phyloP scores from a whole-genome alignment of 257 asterid genomes.

The Nicotiana sylvestris region DNA sequence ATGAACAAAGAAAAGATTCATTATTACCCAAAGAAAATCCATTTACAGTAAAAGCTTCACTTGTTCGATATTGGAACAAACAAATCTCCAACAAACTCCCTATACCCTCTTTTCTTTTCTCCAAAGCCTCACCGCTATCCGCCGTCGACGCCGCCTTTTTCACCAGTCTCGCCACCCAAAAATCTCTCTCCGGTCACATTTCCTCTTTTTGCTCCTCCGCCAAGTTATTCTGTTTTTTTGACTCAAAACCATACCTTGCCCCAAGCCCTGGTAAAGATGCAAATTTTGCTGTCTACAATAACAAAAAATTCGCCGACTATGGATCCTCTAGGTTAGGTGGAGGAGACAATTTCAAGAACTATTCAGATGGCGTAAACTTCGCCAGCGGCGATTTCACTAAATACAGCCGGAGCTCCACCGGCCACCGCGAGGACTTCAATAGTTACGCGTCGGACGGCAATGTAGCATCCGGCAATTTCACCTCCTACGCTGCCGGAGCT shows the following conservation, averaged over 20 bases:
- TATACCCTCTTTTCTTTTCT: slow-evolving; percentile 46
- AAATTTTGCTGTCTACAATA: slow-evolving; percentile 44
- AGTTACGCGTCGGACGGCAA: slow-evolving; percentile 67
- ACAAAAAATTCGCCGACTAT: slow-evolving; percentile 53
- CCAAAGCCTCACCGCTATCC: slow-evolving; percentile 81
- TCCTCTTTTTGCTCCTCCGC: slow-evolving; percentile 72
- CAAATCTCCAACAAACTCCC: slow-evolving; percentile 49
- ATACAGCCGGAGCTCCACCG: slow-evolving; percentile 63
- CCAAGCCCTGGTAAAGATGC: slow-evolving; percentile 37
- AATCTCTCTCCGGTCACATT: slow-evolving; percentile 45
- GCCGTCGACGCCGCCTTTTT: slow-evolving; percentile 45
- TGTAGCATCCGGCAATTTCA: slow-evolving; percentile 61
- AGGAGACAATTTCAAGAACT: slow-evolving; percentile 60
- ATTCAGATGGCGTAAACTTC: slow-evolving; percentile 59
- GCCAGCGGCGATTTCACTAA: slow-evolving; percentile 49
- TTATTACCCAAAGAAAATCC: slow-evolving; percentile 42
- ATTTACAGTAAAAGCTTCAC: slow-evolving; percentile 57
- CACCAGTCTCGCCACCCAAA: slow-evolving; percentile 49
- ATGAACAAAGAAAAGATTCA: background rate
- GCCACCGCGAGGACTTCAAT: slow-evolving; percentile 51
- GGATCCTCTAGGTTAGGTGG: slow-evolving; percentile 56
- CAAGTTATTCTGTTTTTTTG: slow-evolving; percentile 45
- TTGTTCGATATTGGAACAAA: slow-evolving; percentile 64
- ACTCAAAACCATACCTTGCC: background rate
- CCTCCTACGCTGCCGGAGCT: slow-evolving; percentile 57